Conservation (phyloP, 345 rosid genomes). For the Linum tenue region DNA sequence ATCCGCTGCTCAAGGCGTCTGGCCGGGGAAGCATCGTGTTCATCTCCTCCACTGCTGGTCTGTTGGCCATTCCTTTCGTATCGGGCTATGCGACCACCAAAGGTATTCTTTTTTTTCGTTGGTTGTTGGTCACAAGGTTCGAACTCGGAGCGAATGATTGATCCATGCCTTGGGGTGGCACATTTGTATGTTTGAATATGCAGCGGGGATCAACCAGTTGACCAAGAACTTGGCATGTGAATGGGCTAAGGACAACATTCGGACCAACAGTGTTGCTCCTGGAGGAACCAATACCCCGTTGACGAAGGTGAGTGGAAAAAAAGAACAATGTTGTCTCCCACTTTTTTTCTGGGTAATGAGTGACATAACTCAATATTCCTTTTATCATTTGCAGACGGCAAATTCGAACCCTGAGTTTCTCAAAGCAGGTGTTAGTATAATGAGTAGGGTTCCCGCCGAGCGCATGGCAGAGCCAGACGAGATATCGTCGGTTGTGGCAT, state of each 20-base stretch:
- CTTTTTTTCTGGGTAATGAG: not conserved
- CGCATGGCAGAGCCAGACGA: not conserved
- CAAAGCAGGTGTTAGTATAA: not conserved
- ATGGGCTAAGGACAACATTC: not conserved
- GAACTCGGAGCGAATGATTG: no score
- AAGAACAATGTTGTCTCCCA: not conserved
- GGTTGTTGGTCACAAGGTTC: not conserved
- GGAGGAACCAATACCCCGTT: not conserved
- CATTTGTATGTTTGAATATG: not conserved
- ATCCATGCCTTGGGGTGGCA: not conserved
- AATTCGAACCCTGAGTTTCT: not conserved
- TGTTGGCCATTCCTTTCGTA: not conserved
- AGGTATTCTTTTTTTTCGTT: conserved; percentile 3
- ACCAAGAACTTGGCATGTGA: not conserved
- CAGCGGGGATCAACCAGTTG: not conserved
- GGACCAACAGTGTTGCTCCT: not conserved
- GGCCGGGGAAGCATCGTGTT: conserved; percentile 19
- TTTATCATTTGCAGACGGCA: not conserved
- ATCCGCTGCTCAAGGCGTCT: conserved; percentile 16
- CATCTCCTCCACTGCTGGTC: conserved; percentile 14
- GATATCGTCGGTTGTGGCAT: not conserved
- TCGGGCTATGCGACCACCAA: conserved; percentile 13
- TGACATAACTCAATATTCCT: no score
- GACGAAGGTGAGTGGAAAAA: not conserved
- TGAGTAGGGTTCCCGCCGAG: not conserved